A percentile compares a stretch with the other conserved stretches of the same genome.
phyloP scores from a whole-genome alignment of 106 monocot genomes.

The Platanthera zijinensis region DNA sequence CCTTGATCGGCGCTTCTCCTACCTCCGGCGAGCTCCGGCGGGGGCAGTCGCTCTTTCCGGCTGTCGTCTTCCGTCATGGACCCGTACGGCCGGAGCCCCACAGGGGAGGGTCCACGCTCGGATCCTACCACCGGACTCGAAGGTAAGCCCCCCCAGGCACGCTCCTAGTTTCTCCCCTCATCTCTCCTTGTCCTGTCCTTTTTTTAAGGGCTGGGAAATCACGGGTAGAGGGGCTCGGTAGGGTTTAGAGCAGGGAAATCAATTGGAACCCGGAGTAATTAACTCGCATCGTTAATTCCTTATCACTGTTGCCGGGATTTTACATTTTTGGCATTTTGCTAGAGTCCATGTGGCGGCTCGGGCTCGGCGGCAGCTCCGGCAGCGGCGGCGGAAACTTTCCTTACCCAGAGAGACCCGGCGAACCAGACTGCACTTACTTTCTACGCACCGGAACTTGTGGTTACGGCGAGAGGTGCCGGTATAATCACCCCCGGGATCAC shows the following conservation, averaged over 20 bases:
- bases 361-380: constrained; percentile 2
- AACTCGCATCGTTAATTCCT: not conserved
- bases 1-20: not conserved
- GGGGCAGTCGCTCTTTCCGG: not conserved
- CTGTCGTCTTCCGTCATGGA: constrained; percentile 3
- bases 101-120: not conserved
- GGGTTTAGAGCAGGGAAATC: constrained; percentile 5
- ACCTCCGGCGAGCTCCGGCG: not conserved
- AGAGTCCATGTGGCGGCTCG: constrained; percentile 11
- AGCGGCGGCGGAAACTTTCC: constrained; percentile 8
- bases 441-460: constrained; percentile 79
- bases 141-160: not conserved
- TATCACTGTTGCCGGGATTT: not conserved
- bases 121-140: constrained; percentile 6
- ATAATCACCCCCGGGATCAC: constrained; percentile 78
- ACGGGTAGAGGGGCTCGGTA: not conserved
- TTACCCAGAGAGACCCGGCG: constrained; percentile 81
- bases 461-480: constrained; percentile 77
- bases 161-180: not conserved
- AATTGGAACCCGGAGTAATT: not conserved
- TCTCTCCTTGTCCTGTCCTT: not conserved
- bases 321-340: constrained; percentile 9
- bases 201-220: not conserved
- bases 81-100: constrained; percentile 3
- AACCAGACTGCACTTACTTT: constrained; percentile 70